phyloP scores from a whole-genome alignment of 1,284 basidiomycete genomes.

The Naganishia liquefaciens region DNA sequence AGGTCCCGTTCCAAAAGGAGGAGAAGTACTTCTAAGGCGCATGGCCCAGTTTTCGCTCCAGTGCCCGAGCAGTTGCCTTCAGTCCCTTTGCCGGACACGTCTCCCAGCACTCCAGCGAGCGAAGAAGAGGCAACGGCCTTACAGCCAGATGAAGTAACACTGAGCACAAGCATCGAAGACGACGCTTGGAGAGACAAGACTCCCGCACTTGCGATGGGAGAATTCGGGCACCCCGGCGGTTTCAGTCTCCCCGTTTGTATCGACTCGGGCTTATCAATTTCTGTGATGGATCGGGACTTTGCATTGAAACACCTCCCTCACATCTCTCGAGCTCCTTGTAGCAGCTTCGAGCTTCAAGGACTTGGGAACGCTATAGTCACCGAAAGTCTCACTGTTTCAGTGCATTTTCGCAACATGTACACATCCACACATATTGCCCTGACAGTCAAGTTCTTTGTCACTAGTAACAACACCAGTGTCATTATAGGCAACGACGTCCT shows the following conservation, averaged over 20 bases:
- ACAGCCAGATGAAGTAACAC: neutral
- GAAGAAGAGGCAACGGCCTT: neutral
- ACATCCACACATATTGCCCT: neutral
- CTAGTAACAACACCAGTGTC: neutral
- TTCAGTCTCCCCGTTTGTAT: slow-evolving; percentile 6
- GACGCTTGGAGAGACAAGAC: slow-evolving; percentile 14
- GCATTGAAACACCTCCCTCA: neutral
- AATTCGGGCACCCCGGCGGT: neutral
- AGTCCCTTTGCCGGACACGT: neutral
- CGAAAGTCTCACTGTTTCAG: no score
- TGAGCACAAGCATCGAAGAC: neutral
- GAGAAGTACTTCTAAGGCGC: neutral
- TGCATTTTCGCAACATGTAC: no score
- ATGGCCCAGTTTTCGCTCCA: neutral
- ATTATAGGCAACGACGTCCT: slow-evolving; percentile 33
- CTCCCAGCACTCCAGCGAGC: neutral
- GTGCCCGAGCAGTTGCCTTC: neutral
- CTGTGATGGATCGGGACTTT: slow-evolving; percentile 9
- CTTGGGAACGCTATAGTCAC: neutral
- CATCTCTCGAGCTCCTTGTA: neutral
- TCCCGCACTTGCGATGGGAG: neutral
- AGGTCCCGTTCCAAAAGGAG: slow-evolving; percentile 2
- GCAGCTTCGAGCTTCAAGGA: slow-evolving; percentile 2
- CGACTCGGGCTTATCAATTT: slow-evolving; percentile 13
- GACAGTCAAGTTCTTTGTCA: no score